phyloP scores from a whole-genome alignment of 352 stramenopile genomes.

The Globisporangium nodosum region DNA sequence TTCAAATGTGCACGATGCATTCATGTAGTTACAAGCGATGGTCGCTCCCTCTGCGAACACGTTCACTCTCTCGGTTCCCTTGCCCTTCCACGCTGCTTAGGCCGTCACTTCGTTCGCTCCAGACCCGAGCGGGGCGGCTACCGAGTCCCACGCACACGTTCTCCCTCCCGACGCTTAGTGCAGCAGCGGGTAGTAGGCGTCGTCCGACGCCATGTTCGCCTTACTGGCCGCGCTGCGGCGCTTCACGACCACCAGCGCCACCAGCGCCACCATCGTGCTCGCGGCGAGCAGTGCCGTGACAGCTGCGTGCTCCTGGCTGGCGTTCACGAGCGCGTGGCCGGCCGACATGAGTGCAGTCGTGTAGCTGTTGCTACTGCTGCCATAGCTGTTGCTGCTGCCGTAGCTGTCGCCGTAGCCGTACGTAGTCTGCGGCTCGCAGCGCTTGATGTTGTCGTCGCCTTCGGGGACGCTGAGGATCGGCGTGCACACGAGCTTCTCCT shows the following conservation, averaged over 20 bases:
- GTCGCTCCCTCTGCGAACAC: background rate
- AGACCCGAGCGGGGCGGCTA: background rate
- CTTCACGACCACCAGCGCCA: conserved; percentile 48
- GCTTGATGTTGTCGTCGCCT: conserved; percentile 39
- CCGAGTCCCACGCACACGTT: background rate
- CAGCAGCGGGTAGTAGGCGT: conserved; percentile 61
- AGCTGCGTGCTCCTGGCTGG: conserved; percentile 21
- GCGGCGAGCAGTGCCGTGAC: conserved; percentile 26
- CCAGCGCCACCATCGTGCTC: conserved; percentile 38
- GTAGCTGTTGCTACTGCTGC: conserved; percentile 6
- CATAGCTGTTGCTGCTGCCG: conserved; percentile 11
- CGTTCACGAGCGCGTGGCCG: conserved; percentile 15
- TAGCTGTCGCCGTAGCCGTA: conserved; percentile 20
- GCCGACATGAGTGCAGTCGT: conserved; percentile 19
- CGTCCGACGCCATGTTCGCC: conserved; percentile 20
- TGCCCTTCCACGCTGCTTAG: background rate
- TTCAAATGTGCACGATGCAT: background rate
- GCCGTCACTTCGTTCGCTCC: background rate
- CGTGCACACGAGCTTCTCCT: conserved; percentile 25
- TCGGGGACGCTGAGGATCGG: conserved; percentile 39
- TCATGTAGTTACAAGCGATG: background rate
- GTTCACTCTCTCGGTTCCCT: background rate
- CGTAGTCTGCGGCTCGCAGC: conserved; percentile 22
- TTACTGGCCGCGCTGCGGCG: conserved; percentile 20
- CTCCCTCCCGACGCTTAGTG: conserved; percentile 16